Evolutionary conservation across 768 basidiomycete genomes (phyloP).

Genomic region (Hydnomerulius pinastri): DNA sequence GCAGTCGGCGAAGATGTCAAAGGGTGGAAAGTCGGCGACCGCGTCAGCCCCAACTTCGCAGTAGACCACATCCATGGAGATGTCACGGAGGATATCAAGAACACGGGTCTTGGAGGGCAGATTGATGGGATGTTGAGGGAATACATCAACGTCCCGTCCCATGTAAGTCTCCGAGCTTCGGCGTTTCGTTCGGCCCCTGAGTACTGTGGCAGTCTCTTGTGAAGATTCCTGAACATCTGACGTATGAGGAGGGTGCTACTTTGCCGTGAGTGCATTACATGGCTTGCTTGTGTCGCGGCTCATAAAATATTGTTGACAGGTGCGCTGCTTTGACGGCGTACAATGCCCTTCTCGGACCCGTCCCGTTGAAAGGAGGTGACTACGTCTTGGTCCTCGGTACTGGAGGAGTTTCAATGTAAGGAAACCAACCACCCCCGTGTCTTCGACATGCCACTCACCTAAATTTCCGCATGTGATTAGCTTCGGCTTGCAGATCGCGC

Average conservation of each 20-base stretch:
- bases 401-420: constrained; percentile 56
- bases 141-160: constrained; percentile 51
- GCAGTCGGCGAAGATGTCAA: constrained; percentile 42
- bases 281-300: not conserved
- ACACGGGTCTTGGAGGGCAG: constrained; percentile 46
- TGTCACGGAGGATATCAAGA: constrained; percentile 33
- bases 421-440: not conserved
- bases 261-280: constrained; percentile 45
- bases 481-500: constrained; percentile 61
- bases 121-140: constrained; percentile 55
- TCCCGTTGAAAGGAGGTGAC: constrained; percentile 58
- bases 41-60: constrained; percentile 56
- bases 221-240: constrained; percentile 54
- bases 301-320: constrained; percentile 22
- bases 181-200: not conserved
- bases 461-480: constrained; percentile 35
- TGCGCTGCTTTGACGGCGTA: constrained; percentile 68
- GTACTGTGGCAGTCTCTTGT: constrained; percentile 44
- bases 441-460: not conserved
- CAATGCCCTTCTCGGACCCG: constrained; percentile 52
- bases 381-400: constrained; percentile 57
- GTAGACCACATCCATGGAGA: constrained; percentile 51
- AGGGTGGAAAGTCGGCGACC: constrained; percentile 56
- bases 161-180: constrained; percentile 28
- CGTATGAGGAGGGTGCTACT: constrained; percentile 65